Conservation (phyloP, 192 early-diverging fungal genomes). For the Backusella parvicylindrica region DNA sequence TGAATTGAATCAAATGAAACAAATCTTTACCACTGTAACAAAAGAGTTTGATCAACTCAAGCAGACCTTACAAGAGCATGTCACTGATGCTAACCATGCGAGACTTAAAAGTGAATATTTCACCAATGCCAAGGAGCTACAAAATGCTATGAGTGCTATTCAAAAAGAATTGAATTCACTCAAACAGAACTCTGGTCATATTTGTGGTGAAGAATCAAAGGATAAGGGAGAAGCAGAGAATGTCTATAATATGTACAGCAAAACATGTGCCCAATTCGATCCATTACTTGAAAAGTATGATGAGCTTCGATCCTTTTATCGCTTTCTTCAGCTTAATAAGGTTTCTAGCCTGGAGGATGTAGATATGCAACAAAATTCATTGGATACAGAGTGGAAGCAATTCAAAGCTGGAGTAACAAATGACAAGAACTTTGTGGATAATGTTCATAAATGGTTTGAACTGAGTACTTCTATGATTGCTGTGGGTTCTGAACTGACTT, state of each 20-base stretch:
- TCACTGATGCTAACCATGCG: not conserved
- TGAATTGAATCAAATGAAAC: not conserved
- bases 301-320: not conserved
- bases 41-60: not conserved
- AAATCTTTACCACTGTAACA: not conserved
- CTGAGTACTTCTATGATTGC: not conserved
- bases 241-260: not conserved
- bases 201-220: not conserved
- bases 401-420: not conserved
- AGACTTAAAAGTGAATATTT: slow-evolving; percentile 8
- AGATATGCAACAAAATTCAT: not conserved
- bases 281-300: not conserved
- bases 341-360: not conserved
- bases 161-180: not conserved
- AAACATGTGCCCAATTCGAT: not conserved
- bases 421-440: not conserved
- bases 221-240: not conserved
- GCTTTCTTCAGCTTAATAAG: slow-evolving; percentile 8
- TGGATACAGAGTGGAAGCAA: slow-evolving; percentile 4
- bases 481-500: not conserved
- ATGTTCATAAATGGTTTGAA: not conserved
- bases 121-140: not conserved
- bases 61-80: not conserved
- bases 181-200: not conserved
- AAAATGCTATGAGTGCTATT: not conserved